phyloP scores from a whole-genome alignment of 2,329 filamentous ascomycete species.

The Pseudogymnoascus sp. region DNA sequence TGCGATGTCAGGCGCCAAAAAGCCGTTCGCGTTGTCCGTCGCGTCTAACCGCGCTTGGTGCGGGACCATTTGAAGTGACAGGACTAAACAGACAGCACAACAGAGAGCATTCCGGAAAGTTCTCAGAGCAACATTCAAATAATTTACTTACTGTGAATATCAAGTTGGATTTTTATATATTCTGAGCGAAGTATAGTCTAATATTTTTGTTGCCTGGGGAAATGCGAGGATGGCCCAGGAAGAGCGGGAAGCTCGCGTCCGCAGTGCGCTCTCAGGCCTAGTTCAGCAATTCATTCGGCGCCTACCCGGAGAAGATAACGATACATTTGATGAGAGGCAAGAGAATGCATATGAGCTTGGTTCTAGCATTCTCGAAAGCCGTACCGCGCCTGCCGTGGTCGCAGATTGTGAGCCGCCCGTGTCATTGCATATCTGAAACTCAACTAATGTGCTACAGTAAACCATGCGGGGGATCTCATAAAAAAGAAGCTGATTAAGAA shows the following conservation, averaged over 20 bases:
- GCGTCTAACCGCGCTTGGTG: constrained; percentile 6
- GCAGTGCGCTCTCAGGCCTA: constrained; percentile 70
- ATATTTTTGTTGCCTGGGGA: background rate
- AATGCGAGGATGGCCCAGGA: constrained; percentile 11
- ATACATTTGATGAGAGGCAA: constrained; percentile 58
- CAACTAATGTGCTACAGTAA: constrained; percentile 42
- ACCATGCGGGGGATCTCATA: constrained; percentile 88
- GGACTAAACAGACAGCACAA: constrained; percentile 2
- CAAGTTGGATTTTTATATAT: background rate
- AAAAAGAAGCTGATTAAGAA: constrained; percentile 77
- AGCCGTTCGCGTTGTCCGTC: constrained; percentile 5
- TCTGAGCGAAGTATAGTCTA: background rate
- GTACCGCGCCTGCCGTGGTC: constrained; percentile 24
- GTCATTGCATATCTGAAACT: background rate
- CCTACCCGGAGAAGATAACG: constrained; percentile 56
- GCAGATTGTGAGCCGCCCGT: constrained; percentile 25
- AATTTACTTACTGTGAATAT: background rate
- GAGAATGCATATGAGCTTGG: constrained; percentile 49
- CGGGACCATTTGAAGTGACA: constrained; percentile 1
- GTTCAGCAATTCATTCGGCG: constrained; percentile 65
- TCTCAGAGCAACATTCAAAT: constrained; percentile 8
- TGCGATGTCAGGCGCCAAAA: constrained; percentile 3
- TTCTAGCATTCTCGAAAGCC: constrained; percentile 35
- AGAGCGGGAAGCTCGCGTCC: constrained; percentile 55
- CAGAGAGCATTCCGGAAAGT: background rate